Conservation (phyloP, 2,329 filamentous ascomycete species). For the Cladosporium sp. region DNA sequence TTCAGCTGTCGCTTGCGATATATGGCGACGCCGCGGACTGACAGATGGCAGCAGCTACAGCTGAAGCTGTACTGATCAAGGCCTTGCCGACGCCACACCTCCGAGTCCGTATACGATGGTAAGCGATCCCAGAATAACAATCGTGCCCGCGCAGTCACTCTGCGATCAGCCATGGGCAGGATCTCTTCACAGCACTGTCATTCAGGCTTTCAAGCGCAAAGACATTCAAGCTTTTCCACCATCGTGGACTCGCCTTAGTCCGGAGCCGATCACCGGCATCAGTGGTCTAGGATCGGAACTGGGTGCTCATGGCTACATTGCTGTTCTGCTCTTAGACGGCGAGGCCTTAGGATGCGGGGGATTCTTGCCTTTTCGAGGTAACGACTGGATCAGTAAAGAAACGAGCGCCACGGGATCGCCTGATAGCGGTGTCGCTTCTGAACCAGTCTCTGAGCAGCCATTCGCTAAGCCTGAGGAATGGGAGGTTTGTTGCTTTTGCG, state of each 20-base stretch:
- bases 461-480: constrained; percentile 10
- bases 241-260: constrained; percentile 23
- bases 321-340: constrained; percentile 15
- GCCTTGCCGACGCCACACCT: neutral
- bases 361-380: constrained; percentile 20
- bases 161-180: constrained; percentile 20
- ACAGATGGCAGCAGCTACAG: neutral
- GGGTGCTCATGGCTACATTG: constrained; percentile 17
- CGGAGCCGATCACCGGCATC: constrained; percentile 14
- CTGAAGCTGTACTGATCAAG: neutral
- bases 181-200: constrained; percentile 20
- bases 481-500: constrained; percentile 27
- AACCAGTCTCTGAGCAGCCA: neutral
- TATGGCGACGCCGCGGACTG: neutral
- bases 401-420: neutral
- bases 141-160: constrained; percentile 15
- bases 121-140: constrained; percentile 6
- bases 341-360: constrained; percentile 21
- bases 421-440: neutral
- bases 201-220: constrained; percentile 18
- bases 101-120: constrained; percentile 1
- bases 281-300: constrained; percentile 19
- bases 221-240: constrained; percentile 20
- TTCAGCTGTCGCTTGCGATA: neutral
- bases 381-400: constrained; percentile 19